phyloP scores from a whole-genome alignment of 768 basidiomycete species.

The Mrakia blollopis region DNA sequence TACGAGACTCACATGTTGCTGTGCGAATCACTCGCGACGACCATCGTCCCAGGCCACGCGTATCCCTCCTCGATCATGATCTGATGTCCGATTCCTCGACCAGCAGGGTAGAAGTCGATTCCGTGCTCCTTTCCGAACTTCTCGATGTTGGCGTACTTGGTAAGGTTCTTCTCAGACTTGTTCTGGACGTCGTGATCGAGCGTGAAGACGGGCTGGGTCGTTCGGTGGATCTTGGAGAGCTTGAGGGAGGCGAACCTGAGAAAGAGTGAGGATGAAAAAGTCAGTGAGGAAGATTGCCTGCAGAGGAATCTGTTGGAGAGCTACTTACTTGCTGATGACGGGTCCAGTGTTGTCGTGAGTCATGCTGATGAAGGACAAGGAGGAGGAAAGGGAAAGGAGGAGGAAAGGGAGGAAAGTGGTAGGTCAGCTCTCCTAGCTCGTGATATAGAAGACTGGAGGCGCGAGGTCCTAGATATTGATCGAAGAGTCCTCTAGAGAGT shows the following conservation, averaged over 20 bases:
- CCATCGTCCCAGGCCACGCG: slow-evolving; percentile 90
- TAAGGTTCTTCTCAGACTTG: slow-evolving; percentile 77
- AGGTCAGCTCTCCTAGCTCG: slow-evolving; percentile 48
- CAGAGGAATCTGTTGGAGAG: background rate
- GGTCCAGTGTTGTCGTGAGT: slow-evolving; percentile 87
- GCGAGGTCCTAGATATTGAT: too few relatives aligned
- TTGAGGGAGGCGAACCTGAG: slow-evolving; percentile 89
- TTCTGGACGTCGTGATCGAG: slow-evolving; percentile 99
- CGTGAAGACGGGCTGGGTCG: slow-evolving; percentile 85
- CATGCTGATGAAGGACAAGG: slow-evolving; percentile 38
- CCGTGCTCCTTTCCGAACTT: slow-evolving; percentile 76
- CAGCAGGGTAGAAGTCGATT: slow-evolving; percentile 95
- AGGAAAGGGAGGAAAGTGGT: background rate
- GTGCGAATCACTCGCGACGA: slow-evolving; percentile 93
- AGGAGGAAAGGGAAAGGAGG: background rate
- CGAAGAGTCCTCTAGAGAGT: background rate
- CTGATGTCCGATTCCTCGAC: slow-evolving; percentile 96
- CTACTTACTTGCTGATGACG: slow-evolving; percentile 85
- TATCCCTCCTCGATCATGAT: slow-evolving; percentile 97
- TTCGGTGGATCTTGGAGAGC: slow-evolving; percentile 72
- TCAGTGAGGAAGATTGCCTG: background rate
- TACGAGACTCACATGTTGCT: slow-evolving; percentile 73
- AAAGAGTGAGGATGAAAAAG: background rate
- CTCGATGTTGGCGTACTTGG: slow-evolving; percentile 89
- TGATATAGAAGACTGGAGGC: background rate